Percentiles rank a stretch among this genome's conserved stretches.
Evolutionary conservation across 371 early-diverging fungal species (phyloP).

Genomic region (Lichtheimia corymbifera): DNA sequence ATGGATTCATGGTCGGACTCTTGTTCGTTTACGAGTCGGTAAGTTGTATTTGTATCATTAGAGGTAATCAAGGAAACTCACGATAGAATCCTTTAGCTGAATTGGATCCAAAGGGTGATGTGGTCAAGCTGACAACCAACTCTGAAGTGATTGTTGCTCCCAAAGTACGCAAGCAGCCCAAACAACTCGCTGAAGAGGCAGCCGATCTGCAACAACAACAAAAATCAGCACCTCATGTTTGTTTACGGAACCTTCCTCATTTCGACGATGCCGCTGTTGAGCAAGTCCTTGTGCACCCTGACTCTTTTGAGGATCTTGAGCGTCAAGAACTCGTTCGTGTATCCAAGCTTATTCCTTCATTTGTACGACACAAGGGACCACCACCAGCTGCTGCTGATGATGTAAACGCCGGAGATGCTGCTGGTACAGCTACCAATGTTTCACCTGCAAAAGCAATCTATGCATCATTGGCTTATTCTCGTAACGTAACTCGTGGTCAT

Average conservation of each 20-base stretch:
- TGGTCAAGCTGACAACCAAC: constrained; percentile 64
- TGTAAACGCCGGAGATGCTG: background rate
- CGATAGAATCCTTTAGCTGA: constrained; percentile 41
- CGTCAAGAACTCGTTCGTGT: constrained; percentile 22
- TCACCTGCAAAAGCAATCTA: constrained; percentile 30
- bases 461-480: constrained; percentile 34
- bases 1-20: constrained; percentile 72
- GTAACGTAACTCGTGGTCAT: constrained; percentile 47
- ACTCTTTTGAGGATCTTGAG: constrained; percentile 16
- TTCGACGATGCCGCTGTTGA: background rate
- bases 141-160: constrained; percentile 83
- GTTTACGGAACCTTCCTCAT: constrained; percentile 23
- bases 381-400: background rate
- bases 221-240: constrained; percentile 24
- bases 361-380: constrained; percentile 13
- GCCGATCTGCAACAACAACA: constrained; percentile 17
- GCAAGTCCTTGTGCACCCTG: constrained; percentile 22
- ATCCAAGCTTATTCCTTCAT: constrained; percentile 25
- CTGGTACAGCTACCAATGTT: constrained; percentile 6
- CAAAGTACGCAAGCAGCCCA: constrained; percentile 49
- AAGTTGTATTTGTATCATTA: constrained; percentile 17
- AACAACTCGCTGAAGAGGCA: constrained; percentile 18
- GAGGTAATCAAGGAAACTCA: background rate
- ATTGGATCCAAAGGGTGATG: constrained; percentile 56
- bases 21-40: constrained; percentile 60